Conservation (phyloP, 345 rosid species). For the Camelina sativa region DNA sequence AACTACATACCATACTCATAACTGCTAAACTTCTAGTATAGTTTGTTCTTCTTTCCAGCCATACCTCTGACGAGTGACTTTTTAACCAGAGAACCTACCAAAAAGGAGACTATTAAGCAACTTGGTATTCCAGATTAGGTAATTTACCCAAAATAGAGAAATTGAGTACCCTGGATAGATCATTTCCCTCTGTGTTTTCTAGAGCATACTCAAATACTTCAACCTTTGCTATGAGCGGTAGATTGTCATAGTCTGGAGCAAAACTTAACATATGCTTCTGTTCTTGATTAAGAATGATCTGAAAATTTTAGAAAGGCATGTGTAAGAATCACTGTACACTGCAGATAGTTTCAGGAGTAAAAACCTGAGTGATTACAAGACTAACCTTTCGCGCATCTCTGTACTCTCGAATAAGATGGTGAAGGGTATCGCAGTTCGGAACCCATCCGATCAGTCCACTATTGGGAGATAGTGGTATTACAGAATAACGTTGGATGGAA, state of each 20-base stretch:
- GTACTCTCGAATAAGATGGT: conserved; percentile 90
- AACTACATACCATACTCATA: conserved; percentile 95
- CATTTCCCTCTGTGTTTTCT: conserved; percentile 93
- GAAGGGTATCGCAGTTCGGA: conserved; percentile 94
- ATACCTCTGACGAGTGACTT: conserved; percentile 96
- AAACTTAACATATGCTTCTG: conserved; percentile 89
- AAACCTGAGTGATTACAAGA: conserved; percentile 35
- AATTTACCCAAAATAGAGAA: conserved; percentile 21
- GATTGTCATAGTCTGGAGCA: conserved; percentile 91
- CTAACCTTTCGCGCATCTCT: conserved; percentile 91
- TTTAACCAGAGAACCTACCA: conserved; percentile 96
- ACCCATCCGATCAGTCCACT: conserved; percentile 99
- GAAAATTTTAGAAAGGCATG: conserved; percentile 44
- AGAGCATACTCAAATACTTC: conserved; percentile 94
- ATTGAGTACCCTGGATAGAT: conserved; percentile 77
- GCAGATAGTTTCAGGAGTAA: conserved; percentile 18
- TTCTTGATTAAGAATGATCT: conserved; percentile 93
- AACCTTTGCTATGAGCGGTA: conserved; percentile 89
- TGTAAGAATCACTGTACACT: conserved; percentile 16
- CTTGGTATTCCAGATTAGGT: conserved; percentile 29
- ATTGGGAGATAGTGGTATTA: conserved; percentile 93
- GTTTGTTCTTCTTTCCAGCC: conserved; percentile 99
- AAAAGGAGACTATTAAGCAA: conserved; percentile 25
- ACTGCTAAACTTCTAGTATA: conserved; percentile 98
- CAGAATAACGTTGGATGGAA: conserved; percentile 83